Conservation (phyloP, 2,329 filamentous ascomycete genomes). For the Scortechinia acanthostroma region DNA sequence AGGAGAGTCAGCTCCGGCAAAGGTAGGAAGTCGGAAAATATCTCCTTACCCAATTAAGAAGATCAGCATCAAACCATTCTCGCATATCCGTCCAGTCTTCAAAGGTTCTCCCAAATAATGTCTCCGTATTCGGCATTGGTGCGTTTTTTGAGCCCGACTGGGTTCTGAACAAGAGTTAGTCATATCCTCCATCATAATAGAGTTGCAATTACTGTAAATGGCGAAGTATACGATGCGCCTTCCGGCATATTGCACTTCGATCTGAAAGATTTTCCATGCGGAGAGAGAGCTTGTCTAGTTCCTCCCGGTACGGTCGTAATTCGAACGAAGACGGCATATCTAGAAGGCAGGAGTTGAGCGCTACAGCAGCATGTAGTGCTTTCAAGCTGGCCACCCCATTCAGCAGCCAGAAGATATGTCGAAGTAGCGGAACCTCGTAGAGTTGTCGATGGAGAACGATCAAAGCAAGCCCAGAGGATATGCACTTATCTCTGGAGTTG, state of each 20-base stretch:
- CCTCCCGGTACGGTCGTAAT: background rate
- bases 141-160: background rate
- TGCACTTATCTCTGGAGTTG: background rate
- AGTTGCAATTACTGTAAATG: background rate
- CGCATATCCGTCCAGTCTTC: background rate
- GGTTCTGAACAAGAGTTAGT: background rate
- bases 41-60: background rate
- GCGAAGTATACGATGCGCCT: background rate
- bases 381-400: background rate
- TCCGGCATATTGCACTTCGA: background rate
- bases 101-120: background rate
- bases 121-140: background rate
- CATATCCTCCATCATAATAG: background rate
- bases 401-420: background rate
- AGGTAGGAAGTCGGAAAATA: background rate
- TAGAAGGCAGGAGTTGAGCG: conserved; percentile 7
- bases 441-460: background rate
- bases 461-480: background rate
- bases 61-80: background rate
- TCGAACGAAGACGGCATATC: conserved; percentile 8
- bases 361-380: background rate
- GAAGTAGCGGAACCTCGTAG: background rate
- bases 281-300: background rate
- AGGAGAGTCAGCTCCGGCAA: background rate
- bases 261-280: conserved; percentile 1